Base-by-base conservation (phyloP, 257 asterid genomes). In the Solanum virginianum region DNA sequence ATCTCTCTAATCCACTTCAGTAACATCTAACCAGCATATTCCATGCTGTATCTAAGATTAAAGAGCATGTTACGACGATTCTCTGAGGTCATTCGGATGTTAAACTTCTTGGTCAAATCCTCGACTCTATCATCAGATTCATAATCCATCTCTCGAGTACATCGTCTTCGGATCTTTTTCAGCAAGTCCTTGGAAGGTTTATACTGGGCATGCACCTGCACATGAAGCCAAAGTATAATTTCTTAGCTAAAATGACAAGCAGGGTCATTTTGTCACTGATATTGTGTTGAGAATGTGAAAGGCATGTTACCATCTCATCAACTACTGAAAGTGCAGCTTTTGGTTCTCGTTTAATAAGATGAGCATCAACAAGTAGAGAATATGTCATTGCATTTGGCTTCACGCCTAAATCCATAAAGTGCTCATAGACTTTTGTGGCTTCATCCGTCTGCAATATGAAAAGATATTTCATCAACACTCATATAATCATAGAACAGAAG, bases 391-490 rank as follows among this genome's bases (percentile, higher is more conserved):
- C 88, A 85, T 97, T 94, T 62, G 98, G 98, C 85, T 92, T 91
- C 88, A 95, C 80, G 57, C 98, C 97, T 85, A 86, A 84, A 24
- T 94, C 90, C 72, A 86, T 87, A 43, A 95, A 93, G 92, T 95
- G 98, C 87, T 92, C 96, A 77, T 88, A 92, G 84, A 97, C 98
- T 90, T 94, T 91, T 69, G 90, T 87, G n/a, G 98, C 98, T 90
- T 97, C 98, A 90, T 97, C 98, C 81, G 91, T 92, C 99, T 97
- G 97, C 89, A 84, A 89, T 86, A 85, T n/a, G 68, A 87, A 55
- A 75, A 85, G 60, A 82, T 53, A 80, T 32, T 81, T 80, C 8
- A 80, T 74, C 72, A 63, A 24, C 8, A 66, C 55, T 54, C 54
- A 20, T 70, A 47, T 12, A 54, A 39, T 47, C 55, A 51, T 51